Evolutionary conservation across 1,284 basidiomycete genomes (phyloP), one percentile per base, ranked within the genome.

Genomic region (Moesziomyces parantarcticus): DNA sequence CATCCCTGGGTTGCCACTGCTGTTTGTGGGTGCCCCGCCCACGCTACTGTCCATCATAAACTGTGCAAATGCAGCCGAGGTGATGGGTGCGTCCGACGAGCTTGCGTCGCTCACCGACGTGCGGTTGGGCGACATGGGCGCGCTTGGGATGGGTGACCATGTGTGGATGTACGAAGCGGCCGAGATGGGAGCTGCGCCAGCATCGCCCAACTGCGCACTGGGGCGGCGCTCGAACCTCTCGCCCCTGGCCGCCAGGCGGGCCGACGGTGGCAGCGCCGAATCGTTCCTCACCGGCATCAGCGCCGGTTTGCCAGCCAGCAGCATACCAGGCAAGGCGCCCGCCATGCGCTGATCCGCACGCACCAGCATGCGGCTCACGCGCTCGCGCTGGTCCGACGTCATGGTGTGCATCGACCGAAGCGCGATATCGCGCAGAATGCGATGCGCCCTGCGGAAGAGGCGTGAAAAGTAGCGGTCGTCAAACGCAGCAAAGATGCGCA

Each of bases 401-500:
- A 76, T 67, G 21, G 63, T 67, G 18, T 69, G 69, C 59, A 76
- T 66, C 32, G 68, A 64, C 7, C 74, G 51, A 29, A 68, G n/a
- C 42, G 74, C 65, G 43, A 76, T 76, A 48, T 71, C 62, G 34
- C 69, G 56, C 50, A 76, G 29, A 29, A 76, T 73, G 9, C 69
- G 60, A 50, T 76, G 69, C 3, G 68, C 74, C 6, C 69, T 60
- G 2, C 72, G 64, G 48, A 75, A 75, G 45, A 77, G 58, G 10
- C 59, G 52, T 5, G 68, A 72, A 44, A 68, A 72, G 57, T 60
- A 76, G 20, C 71, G 64, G 40, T 71, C 70, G 53, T 76, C 76
- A 44, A 76, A 71, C 2, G 66, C 61, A 16, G 61, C 68, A 57
- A 78, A 74, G 45, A 75, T 75, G 25, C 65, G 55, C 50, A 79